Evolutionary conservation across 1,284 basidiomycete species (phyloP), one percentile per base, ranked within the genome.

Genomic region (Irpex lacteus): DNA sequence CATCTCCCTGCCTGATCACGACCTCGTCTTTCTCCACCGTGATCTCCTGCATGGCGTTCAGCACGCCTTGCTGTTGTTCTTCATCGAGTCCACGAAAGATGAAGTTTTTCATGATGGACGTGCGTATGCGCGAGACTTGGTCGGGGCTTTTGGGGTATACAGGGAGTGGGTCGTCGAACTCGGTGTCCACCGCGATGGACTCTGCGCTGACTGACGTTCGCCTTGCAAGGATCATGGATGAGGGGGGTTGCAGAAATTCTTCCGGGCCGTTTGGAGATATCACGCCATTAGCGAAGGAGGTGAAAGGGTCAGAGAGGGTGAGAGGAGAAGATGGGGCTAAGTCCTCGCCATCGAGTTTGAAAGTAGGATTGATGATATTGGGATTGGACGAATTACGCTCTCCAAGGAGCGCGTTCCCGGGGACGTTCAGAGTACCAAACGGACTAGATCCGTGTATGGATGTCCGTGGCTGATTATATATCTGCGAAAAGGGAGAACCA

Each of bases 171-270:
- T 89, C 84, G 70, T 88, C 85, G 67, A 83, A 78, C 53, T 80
- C 80, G 71, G 86, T 85, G 71, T 93, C 89, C 32, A 98, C 92
- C 0, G 90, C 86, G 73, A 98, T 95, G 3, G 95, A 95, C 77
- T 99, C 97, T n/a, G 98, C 97, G 63, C 94, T 96, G 65, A 99
- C 96, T 40, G 96, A 98, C 2, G 94, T 94, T 52, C 97, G 88
- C 53, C 97, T 87, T 32, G 92, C 94, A 68, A 98, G 87, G 65
- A 96, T 94, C 37, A 86, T 91, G 76, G 90, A 83, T 15, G 84
- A 85, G 19, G 86, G 88, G 3, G 85, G 85, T 60, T 85, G 86
- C 53, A 89, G 83, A 74, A 83, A 91, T 73, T 87, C 88, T 13
- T 81, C 83, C 26, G 54, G 54, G 19, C 82, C 80, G 66, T 80